phyloP scores from a whole-genome alignment of 805 yeast species.

The Wickerhamomyces tratensis region DNA sequence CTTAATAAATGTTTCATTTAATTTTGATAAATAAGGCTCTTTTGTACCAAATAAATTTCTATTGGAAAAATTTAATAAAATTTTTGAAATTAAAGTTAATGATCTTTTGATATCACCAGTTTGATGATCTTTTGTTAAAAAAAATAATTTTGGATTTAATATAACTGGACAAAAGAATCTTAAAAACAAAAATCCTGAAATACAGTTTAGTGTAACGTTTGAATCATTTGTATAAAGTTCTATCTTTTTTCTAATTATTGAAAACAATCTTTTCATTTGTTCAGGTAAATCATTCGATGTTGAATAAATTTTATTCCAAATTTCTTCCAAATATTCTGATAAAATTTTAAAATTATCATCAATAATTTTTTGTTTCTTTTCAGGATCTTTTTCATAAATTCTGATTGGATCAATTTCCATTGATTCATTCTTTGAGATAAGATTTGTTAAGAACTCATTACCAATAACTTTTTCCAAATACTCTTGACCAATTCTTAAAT shows the following conservation, averaged over 20 bases:
- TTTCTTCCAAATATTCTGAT: conserved; percentile 36
- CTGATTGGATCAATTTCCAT: conserved; percentile 75
- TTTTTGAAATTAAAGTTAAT: conserved; percentile 71
- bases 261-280: conserved; percentile 54
- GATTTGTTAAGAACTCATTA: conserved; percentile 40
- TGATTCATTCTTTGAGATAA: conserved; percentile 39
- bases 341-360: conserved; percentile 40
- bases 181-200: conserved; percentile 76
- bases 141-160: conserved; percentile 79
- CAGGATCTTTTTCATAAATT: conserved; percentile 25
- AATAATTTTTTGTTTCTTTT: conserved; percentile 29
- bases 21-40: conserved; percentile 65
- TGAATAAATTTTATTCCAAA: conserved; percentile 58
- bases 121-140: conserved; percentile 61
- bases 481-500: conserved; percentile 69
- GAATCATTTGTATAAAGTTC: conserved; percentile 49
- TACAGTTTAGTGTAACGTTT: conserved; percentile 51
- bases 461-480: conserved; percentile 69
- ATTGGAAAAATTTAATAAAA: conserved; percentile 70
- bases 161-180: conserved; percentile 88
- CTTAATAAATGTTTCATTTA: conserved; percentile 57
- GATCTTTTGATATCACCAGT: conserved; percentile 67
- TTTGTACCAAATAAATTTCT: conserved; percentile 68
- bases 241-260: conserved; percentile 50
- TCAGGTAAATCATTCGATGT: conserved; percentile 72